These are phyloP conservation scores for Rhodotorula kratochvilovae DNA, from an alignment of 768 basidiomycete species.

Conservation along the genomic window DNA sequence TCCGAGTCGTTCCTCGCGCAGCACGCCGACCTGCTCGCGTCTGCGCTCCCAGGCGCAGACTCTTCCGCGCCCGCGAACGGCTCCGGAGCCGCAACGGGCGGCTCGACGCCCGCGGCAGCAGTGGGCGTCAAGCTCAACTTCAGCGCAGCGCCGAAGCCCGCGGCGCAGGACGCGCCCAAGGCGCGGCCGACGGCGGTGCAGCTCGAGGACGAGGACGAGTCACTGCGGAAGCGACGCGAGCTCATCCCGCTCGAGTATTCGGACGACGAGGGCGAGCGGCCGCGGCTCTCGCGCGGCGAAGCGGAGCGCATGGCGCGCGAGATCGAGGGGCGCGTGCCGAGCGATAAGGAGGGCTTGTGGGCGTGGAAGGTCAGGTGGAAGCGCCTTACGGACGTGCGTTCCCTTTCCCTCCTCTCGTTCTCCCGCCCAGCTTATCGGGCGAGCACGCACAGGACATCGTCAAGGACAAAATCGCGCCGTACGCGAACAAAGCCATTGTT, in stretches of 20 bases:
- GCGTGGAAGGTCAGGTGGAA: constrained; percentile 40
- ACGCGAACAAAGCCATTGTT: constrained; percentile 38
- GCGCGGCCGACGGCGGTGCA: constrained; percentile 22
- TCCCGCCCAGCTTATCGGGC: not conserved
- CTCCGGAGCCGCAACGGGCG: not conserved
- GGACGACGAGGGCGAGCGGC: constrained; percentile 40
- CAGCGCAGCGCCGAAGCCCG: constrained; percentile 13
- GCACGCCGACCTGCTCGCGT: constrained; percentile 41
- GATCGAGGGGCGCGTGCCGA: constrained; percentile 38
- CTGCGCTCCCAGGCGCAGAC: not conserved
- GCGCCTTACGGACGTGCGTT: constrained; percentile 35
- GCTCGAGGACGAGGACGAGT: constrained; percentile 42
- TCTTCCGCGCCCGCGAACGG: not conserved
- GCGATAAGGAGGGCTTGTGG: constrained; percentile 38
- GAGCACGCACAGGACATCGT: constrained; percentile 35
- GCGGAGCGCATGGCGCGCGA: constrained; percentile 32
- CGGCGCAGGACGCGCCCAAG: constrained; percentile 5
- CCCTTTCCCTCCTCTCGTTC: not conserved
- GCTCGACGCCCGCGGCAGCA: not conserved
- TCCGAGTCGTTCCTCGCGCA: constrained; percentile 76
- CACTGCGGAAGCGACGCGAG: constrained; percentile 36
- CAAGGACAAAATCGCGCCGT: constrained; percentile 36
- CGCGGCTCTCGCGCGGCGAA: constrained; percentile 28
- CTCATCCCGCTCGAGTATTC: constrained; percentile 43
- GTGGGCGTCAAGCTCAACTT: constrained; percentile 40